These are phyloP conservation scores for Citrullus amarus DNA, from an alignment of 306 rosid species.

Conservation along the genomic window DNA sequence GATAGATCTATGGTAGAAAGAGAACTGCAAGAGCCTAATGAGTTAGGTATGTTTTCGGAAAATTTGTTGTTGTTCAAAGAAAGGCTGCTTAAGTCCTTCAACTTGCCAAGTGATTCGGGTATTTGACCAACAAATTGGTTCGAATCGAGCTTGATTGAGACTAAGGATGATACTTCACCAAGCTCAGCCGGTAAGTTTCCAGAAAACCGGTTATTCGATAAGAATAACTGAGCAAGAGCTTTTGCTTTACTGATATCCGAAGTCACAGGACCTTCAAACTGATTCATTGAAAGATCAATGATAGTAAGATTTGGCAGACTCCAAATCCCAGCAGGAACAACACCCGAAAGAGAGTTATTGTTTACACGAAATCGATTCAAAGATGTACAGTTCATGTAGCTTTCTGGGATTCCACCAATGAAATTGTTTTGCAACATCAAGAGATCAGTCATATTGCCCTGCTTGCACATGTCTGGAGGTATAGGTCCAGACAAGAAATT, in stretches of 20 bases:
- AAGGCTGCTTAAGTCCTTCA: conserved; percentile 40
- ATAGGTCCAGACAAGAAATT: conserved; percentile 57
- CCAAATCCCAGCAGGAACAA: conserved; percentile 71
- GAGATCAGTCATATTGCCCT: conserved; percentile 25
- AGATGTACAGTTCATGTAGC: conserved; percentile 41
- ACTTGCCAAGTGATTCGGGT: conserved; percentile 50
- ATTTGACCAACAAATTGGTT: conserved; percentile 54
- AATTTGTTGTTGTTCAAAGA: conserved; percentile 37
- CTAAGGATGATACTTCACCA: conserved; percentile 45
- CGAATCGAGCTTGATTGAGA: conserved; percentile 31
- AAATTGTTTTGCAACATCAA: conserved; percentile 52
- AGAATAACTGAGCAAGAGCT: conserved; percentile 39
- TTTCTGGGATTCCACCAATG: conserved; percentile 62
- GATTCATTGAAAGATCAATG: conserved; percentile 52
- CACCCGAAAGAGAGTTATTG: conserved; percentile 64
- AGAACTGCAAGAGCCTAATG: conserved; percentile 57
- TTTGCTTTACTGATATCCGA: conserved; percentile 56
- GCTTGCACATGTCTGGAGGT: conserved; percentile 72
- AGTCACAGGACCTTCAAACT: conserved; percentile 57
- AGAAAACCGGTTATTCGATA: conserved; percentile 46
- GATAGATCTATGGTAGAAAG: conserved; percentile 49
- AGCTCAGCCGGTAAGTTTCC: conserved; percentile 51
- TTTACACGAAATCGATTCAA: conserved; percentile 38
- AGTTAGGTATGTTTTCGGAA: conserved; percentile 54
- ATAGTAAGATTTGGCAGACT: conserved; percentile 40